A percentile compares a stretch with the other conserved stretches of the same genome.
phyloP scores from a whole-genome alignment of 208 protist genomes.

The Acanthamoeba sp. region DNA sequence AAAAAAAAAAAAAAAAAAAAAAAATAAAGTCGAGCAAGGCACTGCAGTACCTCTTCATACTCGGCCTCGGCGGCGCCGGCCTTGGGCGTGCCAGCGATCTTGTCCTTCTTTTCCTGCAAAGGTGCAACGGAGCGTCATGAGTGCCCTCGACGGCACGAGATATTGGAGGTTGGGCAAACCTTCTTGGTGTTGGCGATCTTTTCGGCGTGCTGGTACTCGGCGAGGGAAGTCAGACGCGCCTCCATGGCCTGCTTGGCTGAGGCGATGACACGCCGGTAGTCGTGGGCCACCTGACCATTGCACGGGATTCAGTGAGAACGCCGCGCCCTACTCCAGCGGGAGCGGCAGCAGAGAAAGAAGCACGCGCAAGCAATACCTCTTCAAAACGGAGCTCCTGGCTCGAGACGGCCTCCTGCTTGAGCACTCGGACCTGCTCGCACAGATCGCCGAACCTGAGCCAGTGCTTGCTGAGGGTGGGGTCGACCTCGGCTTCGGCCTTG shows the following conservation, averaged over 20 bases:
- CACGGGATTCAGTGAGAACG: background rate
- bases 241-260: conserved; percentile 48
- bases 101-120: conserved; percentile 34
- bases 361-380: no score
- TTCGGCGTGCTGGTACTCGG: conserved; percentile 68
- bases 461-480: conserved; percentile 45
- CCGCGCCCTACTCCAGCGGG: background rate
- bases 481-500: conserved; percentile 11
- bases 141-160: no score
- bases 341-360: background rate
- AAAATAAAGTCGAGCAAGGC: no score
- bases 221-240: conserved; percentile 3
- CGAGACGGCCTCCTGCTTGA: conserved; percentile 55
- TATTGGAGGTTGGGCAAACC: no score
- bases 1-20: no score
- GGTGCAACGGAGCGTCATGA: no score
- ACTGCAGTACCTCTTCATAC: conserved; percentile 54
- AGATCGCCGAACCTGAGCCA: conserved; percentile 53
- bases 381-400: conserved; percentile 68
- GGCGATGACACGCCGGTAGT: conserved; percentile 15
- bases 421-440: conserved; percentile 37
- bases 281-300: conserved; percentile 33
- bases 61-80: conserved; percentile 33
- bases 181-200: conserved; percentile 51
- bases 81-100: conserved; percentile 50